A percentile compares a stretch with the other conserved stretches of the same genome.
Conservation (phyloP, 2,329 filamentous ascomycete species). For the Aspergillus latus region DNA sequence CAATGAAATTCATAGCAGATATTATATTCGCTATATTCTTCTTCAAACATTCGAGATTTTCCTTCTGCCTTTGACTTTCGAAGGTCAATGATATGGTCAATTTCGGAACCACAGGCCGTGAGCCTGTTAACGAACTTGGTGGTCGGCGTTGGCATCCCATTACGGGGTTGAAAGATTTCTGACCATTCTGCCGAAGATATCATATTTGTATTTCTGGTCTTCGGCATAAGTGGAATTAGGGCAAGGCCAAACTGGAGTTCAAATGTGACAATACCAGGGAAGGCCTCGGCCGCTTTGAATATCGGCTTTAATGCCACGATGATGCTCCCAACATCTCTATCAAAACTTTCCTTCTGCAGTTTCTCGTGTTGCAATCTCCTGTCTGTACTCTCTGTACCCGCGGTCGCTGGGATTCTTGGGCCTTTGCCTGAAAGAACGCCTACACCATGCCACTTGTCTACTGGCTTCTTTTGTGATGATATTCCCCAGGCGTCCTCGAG, state of each 20-base stretch:
- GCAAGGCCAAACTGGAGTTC: slow-evolving; percentile 41
- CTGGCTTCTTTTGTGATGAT: slow-evolving; percentile 12
- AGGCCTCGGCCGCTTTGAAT: slow-evolving; percentile 36
- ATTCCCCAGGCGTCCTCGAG: slow-evolving; percentile 33
- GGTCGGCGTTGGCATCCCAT: slow-evolving; percentile 27
- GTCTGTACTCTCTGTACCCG: too few species aligned
- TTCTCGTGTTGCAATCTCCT: background rate
- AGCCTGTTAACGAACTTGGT: slow-evolving; percentile 39
- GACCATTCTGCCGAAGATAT: slow-evolving; percentile 31
- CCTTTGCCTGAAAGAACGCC: too few species aligned
- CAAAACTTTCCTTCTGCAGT: slow-evolving; percentile 5
- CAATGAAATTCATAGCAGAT: slow-evolving; percentile 45
- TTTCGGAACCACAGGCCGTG: slow-evolving; percentile 42
- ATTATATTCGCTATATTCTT: slow-evolving; percentile 22
- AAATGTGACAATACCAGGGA: slow-evolving; percentile 36
- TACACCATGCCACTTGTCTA: background rate
- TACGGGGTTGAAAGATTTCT: slow-evolving; percentile 33
- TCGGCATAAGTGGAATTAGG: slow-evolving; percentile 30
- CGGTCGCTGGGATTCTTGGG: too few species aligned
- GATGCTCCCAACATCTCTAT: slow-evolving; percentile 24
- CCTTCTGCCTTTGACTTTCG: slow-evolving; percentile 24
- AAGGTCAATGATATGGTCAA: slow-evolving; percentile 41
- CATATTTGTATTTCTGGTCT: slow-evolving; percentile 18
- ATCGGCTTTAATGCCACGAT: slow-evolving; percentile 30
- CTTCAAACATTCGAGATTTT: slow-evolving; percentile 29